These are phyloP conservation scores for Xerocomellus chrysenteron DNA, from an alignment of 768 basidiomycete species.

Conservation along the genomic window DNA sequence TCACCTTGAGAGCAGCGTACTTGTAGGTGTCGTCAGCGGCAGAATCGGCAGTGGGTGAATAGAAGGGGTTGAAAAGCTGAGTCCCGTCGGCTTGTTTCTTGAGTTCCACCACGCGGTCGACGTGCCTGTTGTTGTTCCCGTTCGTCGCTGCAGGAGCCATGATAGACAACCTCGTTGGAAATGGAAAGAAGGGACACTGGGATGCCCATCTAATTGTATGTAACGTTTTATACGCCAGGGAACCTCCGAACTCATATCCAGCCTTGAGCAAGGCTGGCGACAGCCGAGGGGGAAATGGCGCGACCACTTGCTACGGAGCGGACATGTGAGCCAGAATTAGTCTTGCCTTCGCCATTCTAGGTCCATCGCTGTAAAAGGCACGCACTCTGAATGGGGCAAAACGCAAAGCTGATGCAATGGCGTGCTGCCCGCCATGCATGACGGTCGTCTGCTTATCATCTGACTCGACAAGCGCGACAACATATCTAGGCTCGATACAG, in stretches of 20 bases:
- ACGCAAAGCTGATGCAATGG: not conserved
- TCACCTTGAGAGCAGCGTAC: slow-evolving; percentile 60
- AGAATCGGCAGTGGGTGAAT: slow-evolving; percentile 57
- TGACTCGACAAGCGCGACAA: not conserved
- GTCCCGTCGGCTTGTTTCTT: slow-evolving; percentile 25
- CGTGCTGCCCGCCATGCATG: not conserved
- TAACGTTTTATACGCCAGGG: slow-evolving; percentile 16
- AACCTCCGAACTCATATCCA: not conserved
- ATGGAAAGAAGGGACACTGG: not conserved
- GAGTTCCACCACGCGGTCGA: slow-evolving; percentile 18
- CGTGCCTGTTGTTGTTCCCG: slow-evolving; percentile 29
- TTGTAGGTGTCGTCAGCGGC: slow-evolving; percentile 52
- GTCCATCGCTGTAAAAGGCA: not conserved
- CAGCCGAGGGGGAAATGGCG: slow-evolving; percentile 16
- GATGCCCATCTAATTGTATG: not conserved
- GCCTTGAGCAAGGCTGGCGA: slow-evolving; percentile 1
- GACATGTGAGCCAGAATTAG: slow-evolving; percentile 16
- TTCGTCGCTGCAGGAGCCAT: slow-evolving; percentile 55
- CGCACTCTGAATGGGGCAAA: not conserved
- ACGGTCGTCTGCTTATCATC: not conserved
- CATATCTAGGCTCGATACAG: not conserved
- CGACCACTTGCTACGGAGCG: slow-evolving; percentile 7
- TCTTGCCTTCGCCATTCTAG: slow-evolving; percentile 13
- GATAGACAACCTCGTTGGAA: not conserved
- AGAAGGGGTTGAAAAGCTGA: slow-evolving; percentile 59